Evolutionary conservation across 2,329 filamentous ascomycete genomes (phyloP), one percentile per base, ranked within the genome.

Genomic region (Fusarium papillatum): DNA sequence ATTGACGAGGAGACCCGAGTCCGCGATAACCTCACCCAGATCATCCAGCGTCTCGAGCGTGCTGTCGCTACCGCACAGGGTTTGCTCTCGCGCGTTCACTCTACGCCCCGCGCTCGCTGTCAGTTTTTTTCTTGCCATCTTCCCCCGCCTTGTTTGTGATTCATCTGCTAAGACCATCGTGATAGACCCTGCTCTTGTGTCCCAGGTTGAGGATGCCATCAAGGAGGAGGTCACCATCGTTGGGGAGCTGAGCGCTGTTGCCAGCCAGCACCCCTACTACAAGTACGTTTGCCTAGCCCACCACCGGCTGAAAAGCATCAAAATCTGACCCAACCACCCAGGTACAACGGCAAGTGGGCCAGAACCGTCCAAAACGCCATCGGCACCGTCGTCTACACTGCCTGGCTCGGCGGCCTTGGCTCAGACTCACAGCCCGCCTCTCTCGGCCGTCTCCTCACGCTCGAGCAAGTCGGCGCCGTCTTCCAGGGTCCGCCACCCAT

Each of bases 221-320:
- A 87, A 90, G 74, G 90, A 94, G 41, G 92, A 98, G 83, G 90
- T 94, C 68, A 87, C 91, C 60, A 93, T 93, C 55, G 90, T 98
- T 57, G 86, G 87, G 69, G 91, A 93, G 77, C 90, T 99, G 55
- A 90, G 91, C 72, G 85, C 89, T 66, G 90, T 95, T 66, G 95
- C 96, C 3, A 96, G 95, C 31, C 90, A 94, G 82, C 93, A 97
- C 80, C 96, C 97, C 0, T 99, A 98, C 88, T 99, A 98, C 92
- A 98, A 98, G 90, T 98, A 81, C 59, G 85, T 72, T 17, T 59
- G 39, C 7, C 60, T 9, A 9, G 65, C 10, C n/a, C 19, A 19
- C 36, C 29, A 9, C 36, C 38, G 11, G 19, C 14, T 19, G 39
- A 24, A 24, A 7, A 5, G 38, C 53, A 26, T 65, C 63, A 66